Base-by-base conservation (phyloP, 345 rosid genomes). In the Citrus hindsii region DNA sequence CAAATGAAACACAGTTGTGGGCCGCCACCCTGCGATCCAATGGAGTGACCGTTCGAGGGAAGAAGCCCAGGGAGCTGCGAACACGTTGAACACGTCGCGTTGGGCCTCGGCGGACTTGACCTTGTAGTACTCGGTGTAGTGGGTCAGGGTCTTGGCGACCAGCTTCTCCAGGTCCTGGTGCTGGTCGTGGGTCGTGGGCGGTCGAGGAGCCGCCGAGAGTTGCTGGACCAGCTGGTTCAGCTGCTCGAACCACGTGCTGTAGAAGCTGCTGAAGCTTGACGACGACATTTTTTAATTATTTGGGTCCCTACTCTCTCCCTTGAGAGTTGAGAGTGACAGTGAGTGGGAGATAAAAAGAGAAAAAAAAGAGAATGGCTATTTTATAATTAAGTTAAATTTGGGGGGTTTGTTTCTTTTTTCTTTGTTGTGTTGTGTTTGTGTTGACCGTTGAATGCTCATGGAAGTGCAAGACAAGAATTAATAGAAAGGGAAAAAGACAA, bases 1-100 rank as follows among this genome's bases (percentile, higher is more conserved):
- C 51, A 95, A 81, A 79, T 93, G 98, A 84, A 92, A 93, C 79
- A 88, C 84, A 22, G 91, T 93, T 70, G 95, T 91, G 79, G 98
- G 97, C 37, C 97, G 77, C 90, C 95, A 95, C 59, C 93, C 94
- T 1, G 90, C 89, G 6, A 92, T 87, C 98, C 98, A 93, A 60
- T 91, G 90, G 79, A 95, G 97, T 1, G 95, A 88, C n/a, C 94
- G 84, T 86, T 93, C 98, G 5, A 95, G 90, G 67, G 91, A 67
- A 66, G 98, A 82, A 65, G 91, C 84, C 98, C 99, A 95, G 1
- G 95, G 92, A 5, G 96, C 86, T 1, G 92, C 86, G 55, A 92
- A 81, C 40, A 93, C 59, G 10, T 77, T 82, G 10, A 91, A 71
- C 8, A 91, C 92, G 61, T 93, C 94, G 19, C 77, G 79, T 42